phyloP scores from a whole-genome alignment of 805 yeast genomes.

The Saturnispora saitoi region DNA sequence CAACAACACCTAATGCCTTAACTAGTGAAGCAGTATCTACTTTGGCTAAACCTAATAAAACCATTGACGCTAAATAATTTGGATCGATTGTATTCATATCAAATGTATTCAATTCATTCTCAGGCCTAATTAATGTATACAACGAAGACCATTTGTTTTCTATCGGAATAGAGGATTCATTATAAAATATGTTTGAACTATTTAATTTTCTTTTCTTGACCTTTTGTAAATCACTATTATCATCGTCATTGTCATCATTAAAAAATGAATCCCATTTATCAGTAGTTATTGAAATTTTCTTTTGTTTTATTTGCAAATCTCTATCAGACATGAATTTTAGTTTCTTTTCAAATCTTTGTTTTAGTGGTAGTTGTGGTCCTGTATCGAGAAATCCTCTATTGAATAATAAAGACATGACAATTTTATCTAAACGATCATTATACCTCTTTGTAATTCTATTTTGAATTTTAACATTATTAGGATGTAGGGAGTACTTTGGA shows the following conservation, averaged over 20 bases:
- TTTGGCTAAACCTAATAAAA: conserved; percentile 53
- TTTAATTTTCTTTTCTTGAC: conserved; percentile 20
- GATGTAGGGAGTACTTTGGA: conserved; percentile 29
- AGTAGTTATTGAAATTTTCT: conserved; percentile 24
- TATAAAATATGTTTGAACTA: conserved; percentile 18
- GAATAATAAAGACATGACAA: conserved; percentile 25
- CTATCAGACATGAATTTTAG: conserved; percentile 25
- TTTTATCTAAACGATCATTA: conserved; percentile 31
- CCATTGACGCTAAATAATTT: conserved; percentile 55
- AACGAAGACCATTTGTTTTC: conserved; percentile 49
- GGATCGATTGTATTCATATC: conserved; percentile 65
- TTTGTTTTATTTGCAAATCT: conserved; percentile 22
- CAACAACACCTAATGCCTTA: conserved; percentile 61
- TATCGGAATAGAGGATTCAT: conserved; percentile 28
- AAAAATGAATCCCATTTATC: conserved; percentile 28
- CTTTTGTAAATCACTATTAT: conserved; percentile 15
- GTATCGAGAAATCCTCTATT: conserved; percentile 28
- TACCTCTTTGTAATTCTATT: conserved; percentile 26
- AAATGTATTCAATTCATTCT: conserved; percentile 51
- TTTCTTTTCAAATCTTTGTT: conserved; percentile 28
- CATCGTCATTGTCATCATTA: conserved; percentile 36
- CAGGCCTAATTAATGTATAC: conserved; percentile 55
- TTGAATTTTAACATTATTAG: conserved; percentile 16
- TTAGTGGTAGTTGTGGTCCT: conserved; percentile 21
- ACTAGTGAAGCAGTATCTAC: conserved; percentile 45